Evolutionary conservation across 2,329 filamentous ascomycete genomes (phyloP).

Genomic region (Pseudogymnoascus sp.): DNA sequence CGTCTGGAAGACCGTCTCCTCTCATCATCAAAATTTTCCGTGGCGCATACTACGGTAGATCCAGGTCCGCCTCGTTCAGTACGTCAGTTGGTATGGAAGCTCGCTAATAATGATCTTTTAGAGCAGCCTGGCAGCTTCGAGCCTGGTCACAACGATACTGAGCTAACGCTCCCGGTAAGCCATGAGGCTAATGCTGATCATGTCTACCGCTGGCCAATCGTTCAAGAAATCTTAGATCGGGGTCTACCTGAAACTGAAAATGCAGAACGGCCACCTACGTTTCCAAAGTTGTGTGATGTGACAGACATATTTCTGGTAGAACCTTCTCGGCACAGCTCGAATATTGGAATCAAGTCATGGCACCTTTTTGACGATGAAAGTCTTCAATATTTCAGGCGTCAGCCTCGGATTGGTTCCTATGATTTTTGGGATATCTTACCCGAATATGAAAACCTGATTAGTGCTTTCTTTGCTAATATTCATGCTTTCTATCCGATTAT

Average conservation of each 20-base stretch:
- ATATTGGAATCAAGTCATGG: constrained; percentile 14
- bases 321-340: background rate
- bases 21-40: constrained; percentile 10
- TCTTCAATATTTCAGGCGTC: background rate
- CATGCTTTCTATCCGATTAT: constrained; percentile 23
- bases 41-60: background rate
- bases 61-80: background rate
- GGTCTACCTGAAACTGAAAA: background rate
- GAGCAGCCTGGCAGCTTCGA: background rate
- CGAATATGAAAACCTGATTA: background rate
- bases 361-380: constrained; percentile 13
- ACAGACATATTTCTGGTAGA: constrained; percentile 5
- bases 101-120: background rate
- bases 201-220: constrained; percentile 21
- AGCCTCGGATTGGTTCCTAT: background rate
- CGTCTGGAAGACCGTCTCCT: constrained; percentile 25
- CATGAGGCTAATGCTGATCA: constrained; percentile 24
- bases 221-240: constrained; percentile 16
- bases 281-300: constrained; percentile 3
- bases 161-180: constrained; percentile 15
- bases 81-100: background rate
- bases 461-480: constrained; percentile 22
- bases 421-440: background rate
- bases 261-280: background rate
- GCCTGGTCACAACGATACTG: constrained; percentile 13